Conservation (phyloP, 2,329 filamentous ascomycete species). For the Fusarium sp. region DNA sequence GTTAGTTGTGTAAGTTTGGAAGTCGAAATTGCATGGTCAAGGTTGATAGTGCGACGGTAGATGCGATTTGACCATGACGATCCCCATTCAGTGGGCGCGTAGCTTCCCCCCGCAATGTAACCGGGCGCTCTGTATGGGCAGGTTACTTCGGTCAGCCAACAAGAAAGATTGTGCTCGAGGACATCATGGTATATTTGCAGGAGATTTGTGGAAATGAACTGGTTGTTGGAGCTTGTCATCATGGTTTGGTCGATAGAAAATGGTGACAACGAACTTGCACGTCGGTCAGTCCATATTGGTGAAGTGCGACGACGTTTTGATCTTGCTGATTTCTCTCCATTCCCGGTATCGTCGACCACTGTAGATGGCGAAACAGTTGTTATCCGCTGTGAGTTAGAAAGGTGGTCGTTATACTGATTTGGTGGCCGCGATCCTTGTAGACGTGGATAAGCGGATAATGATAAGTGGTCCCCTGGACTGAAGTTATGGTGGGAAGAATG, state of each 20-base stretch:
- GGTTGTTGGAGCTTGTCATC: conserved; percentile 43
- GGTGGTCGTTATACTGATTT: conserved; percentile 13
- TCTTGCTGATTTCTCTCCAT: conserved; percentile 3
- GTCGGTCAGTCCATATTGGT: conserved; percentile 20
- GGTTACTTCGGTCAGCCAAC: conserved; percentile 45
- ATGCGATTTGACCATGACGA: conserved; percentile 45
- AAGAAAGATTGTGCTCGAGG: conserved; percentile 44
- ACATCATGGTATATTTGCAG: conserved; percentile 46
- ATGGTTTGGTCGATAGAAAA: conserved; percentile 43
- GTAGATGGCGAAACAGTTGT: conserved; percentile 4
- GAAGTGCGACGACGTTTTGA: conserved; percentile 37
- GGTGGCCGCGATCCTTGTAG: conserved; percentile 2
- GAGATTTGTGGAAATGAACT: conserved; percentile 42
- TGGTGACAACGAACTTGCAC: conserved; percentile 32
- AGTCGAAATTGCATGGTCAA: conserved; percentile 39
- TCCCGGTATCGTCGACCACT: not conserved
- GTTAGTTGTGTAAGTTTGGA: conserved; percentile 39
- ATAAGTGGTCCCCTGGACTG: not conserved
- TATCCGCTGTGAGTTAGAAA: conserved; percentile 5
- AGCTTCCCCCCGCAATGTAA: conserved; percentile 4
- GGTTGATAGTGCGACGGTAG: conserved; percentile 43
- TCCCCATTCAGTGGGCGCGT: conserved; percentile 40
- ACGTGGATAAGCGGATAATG: conserved; percentile 7
- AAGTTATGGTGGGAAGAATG: not conserved
- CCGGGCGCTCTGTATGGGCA: conserved; percentile 42